Evolutionary conservation across 768 basidiomycete genomes (phyloP).

Genomic region (Trichaptum fuscoviolaceum): DNA sequence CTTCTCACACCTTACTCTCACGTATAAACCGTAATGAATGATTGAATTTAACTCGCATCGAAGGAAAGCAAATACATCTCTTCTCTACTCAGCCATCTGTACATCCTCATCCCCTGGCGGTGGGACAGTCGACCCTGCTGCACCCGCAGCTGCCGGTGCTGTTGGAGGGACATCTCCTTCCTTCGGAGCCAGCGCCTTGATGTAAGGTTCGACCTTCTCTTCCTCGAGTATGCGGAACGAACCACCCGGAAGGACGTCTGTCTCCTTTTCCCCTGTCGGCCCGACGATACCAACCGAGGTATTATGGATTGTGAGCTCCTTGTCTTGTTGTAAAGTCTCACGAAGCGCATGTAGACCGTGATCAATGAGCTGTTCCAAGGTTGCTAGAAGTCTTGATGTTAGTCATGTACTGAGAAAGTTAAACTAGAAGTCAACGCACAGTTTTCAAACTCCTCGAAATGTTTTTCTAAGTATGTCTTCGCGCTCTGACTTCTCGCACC

Average conservation of each 20-base stretch:
- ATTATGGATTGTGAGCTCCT: slow-evolving; percentile 88
- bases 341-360: slow-evolving; percentile 94
- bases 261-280: slow-evolving; percentile 53
- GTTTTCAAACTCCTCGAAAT: slow-evolving; percentile 82
- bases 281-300: slow-evolving; percentile 95
- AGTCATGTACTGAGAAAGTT: not conserved
- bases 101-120: slow-evolving; percentile 66
- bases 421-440: slow-evolving; percentile 45
- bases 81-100: slow-evolving; percentile 68
- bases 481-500: slow-evolving; percentile 97
- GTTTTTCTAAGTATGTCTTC: slow-evolving; percentile 96
- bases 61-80: slow-evolving; percentile 2
- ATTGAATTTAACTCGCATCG: not conserved
- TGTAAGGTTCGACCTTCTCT: slow-evolving; percentile 64
- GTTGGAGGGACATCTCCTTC: slow-evolving; percentile 30
- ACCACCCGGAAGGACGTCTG: slow-evolving; percentile 44
- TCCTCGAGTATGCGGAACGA: slow-evolving; percentile 88
- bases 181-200: slow-evolving; percentile 76
- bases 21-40: not conserved
- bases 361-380: slow-evolving; percentile 80
- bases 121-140: slow-evolving; percentile 31
- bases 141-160: slow-evolving; percentile 27
- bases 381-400: slow-evolving; percentile 42
- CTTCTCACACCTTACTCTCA: not conserved
- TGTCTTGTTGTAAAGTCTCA: slow-evolving; percentile 98